Evolutionary conservation across 768 basidiomycete genomes (phyloP), one percentile per base, ranked within the genome.

Genomic region (Clavaria fumosa): DNA sequence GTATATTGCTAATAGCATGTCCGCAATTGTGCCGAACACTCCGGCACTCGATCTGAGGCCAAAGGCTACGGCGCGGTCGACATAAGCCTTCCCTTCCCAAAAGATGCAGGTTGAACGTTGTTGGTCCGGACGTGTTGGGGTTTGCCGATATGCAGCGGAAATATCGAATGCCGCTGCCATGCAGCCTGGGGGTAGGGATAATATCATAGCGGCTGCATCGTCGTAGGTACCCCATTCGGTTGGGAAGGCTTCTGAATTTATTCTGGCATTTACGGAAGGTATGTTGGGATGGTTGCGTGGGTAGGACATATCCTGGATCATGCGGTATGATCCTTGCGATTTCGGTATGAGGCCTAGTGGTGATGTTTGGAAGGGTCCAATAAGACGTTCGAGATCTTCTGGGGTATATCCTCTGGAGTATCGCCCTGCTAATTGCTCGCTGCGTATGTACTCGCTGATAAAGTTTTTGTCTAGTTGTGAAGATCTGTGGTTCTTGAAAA

Each of bases 341-440:
- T 67, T 69, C 0, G 58, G 58, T 0, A 67, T 54, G 0, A 63
- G 46, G 0, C 57, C 57, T 0, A 69, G 46, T 0, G 66, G 69
- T 0, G 61, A 60, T 0, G 64, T 54, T 0, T 41, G 43, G 31
- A 69, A 69, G 0, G 55, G 57, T 1, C 67, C 63, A 22, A 68
- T 66, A 6, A 58, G 5, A 2, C 37, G 9, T 33, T 61, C 53
- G 9, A 60, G 42, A 7, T 38, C 31, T 6, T 32, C 38, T n/a
- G 50, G 56, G 0, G 43, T 38, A 44, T 52, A 64, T 1, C 53
- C 44, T 1, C 37, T 23, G 0, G 63, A 52, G 40, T 62, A 64
- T 10, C 53, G 52, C 1, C 54, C 49, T 5, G 51, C 52, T 0
- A 43, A 44, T 0, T 56, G 45, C 39, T 66, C 56, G 18, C 35